Conservation (phyloP, 1,284 basidiomycete species). For the Takashimella tepidaria region DNA sequence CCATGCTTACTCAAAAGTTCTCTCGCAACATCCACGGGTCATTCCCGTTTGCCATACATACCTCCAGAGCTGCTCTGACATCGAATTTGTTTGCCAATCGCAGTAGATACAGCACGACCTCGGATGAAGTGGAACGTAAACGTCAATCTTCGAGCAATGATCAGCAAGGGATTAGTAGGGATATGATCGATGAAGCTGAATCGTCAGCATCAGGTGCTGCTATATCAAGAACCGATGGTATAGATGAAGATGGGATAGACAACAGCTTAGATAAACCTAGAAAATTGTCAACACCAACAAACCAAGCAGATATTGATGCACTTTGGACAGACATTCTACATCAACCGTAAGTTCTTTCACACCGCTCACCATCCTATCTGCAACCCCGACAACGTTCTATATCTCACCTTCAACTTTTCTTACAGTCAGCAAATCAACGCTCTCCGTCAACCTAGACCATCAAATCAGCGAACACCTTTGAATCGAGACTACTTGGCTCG, state of each 20-base stretch:
- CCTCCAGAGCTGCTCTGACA: too few relatives aligned
- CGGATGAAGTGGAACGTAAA: too few relatives aligned
- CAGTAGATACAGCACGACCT: too few relatives aligned
- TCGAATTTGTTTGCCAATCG: too few relatives aligned
- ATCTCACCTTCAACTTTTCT: neutral
- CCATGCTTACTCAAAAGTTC: too few relatives aligned
- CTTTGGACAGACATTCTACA: neutral
- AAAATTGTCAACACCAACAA: neutral
- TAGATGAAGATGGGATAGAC: slow-evolving; percentile 11
- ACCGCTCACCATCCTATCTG: neutral
- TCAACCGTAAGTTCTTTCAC: neutral
- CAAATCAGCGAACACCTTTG: neutral
- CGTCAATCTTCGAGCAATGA: too few relatives aligned
- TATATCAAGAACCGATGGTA: neutral
- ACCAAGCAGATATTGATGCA: neutral
- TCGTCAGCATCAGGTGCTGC: slow-evolving; percentile 3
- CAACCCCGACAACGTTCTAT: neutral
- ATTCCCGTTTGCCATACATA: too few relatives aligned
- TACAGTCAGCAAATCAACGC: neutral
- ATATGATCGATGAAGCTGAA: slow-evolving; percentile 10
- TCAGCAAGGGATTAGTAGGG: slow-evolving; percentile 10
- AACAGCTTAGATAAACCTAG: slow-evolving; percentile 7
- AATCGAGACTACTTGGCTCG: neutral
- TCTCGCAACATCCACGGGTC: too few relatives aligned
- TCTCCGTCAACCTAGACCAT: neutral